phyloP scores from a whole-genome alignment of 805 yeast genomes.

The Candida arabinofermentans region DNA sequence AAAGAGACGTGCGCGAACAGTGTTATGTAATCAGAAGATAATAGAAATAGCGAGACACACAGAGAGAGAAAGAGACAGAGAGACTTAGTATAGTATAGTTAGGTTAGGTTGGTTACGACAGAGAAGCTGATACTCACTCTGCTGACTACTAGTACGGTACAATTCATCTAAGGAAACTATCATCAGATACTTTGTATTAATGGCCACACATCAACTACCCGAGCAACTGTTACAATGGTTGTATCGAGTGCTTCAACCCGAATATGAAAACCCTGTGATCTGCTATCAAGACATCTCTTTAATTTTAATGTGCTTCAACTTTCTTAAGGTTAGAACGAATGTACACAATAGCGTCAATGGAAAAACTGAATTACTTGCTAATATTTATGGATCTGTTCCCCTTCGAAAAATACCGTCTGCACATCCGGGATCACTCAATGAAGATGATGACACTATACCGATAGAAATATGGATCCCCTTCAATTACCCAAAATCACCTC shows the following conservation, averaged over 20 bases:
- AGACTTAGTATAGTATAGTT: no score
- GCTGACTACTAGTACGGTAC: no score
- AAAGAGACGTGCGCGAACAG: background rate
- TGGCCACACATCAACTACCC: constrained; percentile 27
- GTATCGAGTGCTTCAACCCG: constrained; percentile 50
- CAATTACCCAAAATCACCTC: constrained; percentile 64
- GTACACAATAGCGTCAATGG: constrained; percentile 59
- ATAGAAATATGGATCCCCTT: constrained; percentile 75
- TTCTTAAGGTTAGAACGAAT: constrained; percentile 67
- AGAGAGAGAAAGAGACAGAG: no score
- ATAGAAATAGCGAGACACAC: no score
- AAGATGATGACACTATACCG: constrained; percentile 37
- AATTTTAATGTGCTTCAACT: constrained; percentile 45
- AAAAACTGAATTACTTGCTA: constrained; percentile 51
- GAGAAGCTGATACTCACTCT: no score
- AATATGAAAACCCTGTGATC: constrained; percentile 54
- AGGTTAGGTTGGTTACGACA: no score
- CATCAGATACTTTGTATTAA: background rate
- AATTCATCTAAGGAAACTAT: no score
- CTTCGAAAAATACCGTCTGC: background rate
- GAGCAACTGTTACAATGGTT: constrained; percentile 53
- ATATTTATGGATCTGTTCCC: constrained; percentile 57
- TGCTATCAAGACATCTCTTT: constrained; percentile 61
- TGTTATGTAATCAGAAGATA: no score
- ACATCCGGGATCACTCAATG: no score